phyloP scores from a whole-genome alignment of 306 rosid genomes.

The Cicer yamashitae region DNA sequence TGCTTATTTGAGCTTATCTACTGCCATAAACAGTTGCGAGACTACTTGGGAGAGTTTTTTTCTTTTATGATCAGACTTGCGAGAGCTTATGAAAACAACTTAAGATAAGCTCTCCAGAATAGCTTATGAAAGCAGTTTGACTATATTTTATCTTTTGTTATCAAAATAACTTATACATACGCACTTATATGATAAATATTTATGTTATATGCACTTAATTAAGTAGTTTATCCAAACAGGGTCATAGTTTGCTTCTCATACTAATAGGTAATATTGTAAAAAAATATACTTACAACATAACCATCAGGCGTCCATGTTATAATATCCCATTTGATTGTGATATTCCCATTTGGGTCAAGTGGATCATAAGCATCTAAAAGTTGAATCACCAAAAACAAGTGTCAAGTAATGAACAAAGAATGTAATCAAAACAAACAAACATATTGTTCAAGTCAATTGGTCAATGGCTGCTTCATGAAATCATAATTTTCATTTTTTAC shows the following conservation, averaged over 20 bases:
- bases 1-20: no score
- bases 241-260: not conserved
- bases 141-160: no score
- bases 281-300: slow-evolving; percentile 67
- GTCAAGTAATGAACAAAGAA: slow-evolving; percentile 9
- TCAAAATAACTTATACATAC: no score
- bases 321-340: slow-evolving; percentile 88
- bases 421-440: slow-evolving; percentile 5
- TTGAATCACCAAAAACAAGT: slow-evolving; percentile 14
- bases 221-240: no score
- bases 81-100: no score
- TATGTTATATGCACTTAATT: no score
- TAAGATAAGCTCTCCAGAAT: no score
- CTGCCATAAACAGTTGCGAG: no score
- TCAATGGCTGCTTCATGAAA: slow-evolving; percentile 19
- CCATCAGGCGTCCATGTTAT: slow-evolving; percentile 82
- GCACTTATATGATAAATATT: no score
- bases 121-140: no score
- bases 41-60: no score
- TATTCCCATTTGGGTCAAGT: slow-evolving; percentile 81
- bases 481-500: slow-evolving; percentile 7
- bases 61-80: no score
- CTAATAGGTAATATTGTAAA: slow-evolving; percentile 1
- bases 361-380: slow-evolving; percentile 79
- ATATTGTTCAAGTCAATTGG: slow-evolving; percentile 22